Conservation (phyloP, 2,329 filamentous ascomycete genomes). For the Xylariaceae sp. region DNA sequence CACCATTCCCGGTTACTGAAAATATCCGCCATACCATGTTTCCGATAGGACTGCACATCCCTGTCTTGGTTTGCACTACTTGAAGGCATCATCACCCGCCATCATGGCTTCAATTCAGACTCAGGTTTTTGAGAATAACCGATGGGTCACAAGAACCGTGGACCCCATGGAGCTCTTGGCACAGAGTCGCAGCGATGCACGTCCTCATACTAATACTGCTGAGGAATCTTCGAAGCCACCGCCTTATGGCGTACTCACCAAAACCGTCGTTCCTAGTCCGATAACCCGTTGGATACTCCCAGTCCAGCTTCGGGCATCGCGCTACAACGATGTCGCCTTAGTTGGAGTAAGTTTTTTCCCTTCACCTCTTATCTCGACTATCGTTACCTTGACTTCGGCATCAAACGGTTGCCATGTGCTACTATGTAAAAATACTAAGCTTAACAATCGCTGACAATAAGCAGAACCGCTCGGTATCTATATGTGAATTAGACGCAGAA, state of each 20-base stretch:
- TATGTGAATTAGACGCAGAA: constrained; percentile 68
- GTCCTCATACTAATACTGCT: constrained; percentile 33
- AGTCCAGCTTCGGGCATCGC: constrained; percentile 66
- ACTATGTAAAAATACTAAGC: neutral
- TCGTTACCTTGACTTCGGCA: too few relatives aligned
- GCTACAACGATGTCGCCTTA: constrained; percentile 79
- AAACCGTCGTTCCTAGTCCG: constrained; percentile 73
- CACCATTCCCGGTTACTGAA: too few relatives aligned
- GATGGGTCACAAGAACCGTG: constrained; percentile 56
- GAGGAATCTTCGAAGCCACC: constrained; percentile 24
- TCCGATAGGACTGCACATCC: too few relatives aligned
- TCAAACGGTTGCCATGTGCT: too few relatives aligned
- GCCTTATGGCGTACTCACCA: constrained; percentile 71
- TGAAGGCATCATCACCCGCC: too few relatives aligned
- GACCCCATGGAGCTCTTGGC: too few relatives aligned
- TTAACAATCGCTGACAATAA: constrained; percentile 7
- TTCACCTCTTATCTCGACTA: neutral
- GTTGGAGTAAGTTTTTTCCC: constrained; percentile 61
- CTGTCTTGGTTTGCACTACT: too few relatives aligned
- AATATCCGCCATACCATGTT: too few relatives aligned
- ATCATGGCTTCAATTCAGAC: constrained; percentile 50
- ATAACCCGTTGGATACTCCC: constrained; percentile 73
- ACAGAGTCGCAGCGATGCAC: too few relatives aligned
- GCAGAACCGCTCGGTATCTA: constrained; percentile 73
- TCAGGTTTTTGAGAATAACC: constrained; percentile 49